Evolutionary conservation across 495 filamentous ascomycete species (phyloP), one percentile per base, ranked within the genome.

Genomic region (Alectoria sarmentosa): DNA sequence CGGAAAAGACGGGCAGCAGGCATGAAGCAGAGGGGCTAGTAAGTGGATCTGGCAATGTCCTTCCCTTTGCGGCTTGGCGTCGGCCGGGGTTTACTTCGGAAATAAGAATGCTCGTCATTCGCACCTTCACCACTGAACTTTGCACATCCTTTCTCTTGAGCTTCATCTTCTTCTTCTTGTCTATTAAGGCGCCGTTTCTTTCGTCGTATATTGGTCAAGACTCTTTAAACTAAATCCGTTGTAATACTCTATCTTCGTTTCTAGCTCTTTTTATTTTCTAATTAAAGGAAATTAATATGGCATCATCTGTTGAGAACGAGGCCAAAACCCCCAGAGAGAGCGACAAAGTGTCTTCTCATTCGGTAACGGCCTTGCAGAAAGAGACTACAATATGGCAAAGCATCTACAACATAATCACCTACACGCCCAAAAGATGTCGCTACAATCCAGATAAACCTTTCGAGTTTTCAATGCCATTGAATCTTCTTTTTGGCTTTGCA

Each of bases 401-500:
- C 0, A 6, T 54, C 11, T 52, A 23, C 36, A 41, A 49, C 0
- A 42, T 60, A 11, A 34, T 65, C 23, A 61, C 39, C 36, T 88
- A 80, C 77, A 82, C 79, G 13, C 86, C 86, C 0, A 72, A 76
- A 36, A 71, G 76, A 63, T 79, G 84, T 60, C 80, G 83, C 62
- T 88, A 84, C 77, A 76, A 87, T 67, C 79, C 81, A 5, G 73
- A 79, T 17, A 69, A 76, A 26, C 83, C 84, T 15, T 81, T 82
- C 17, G 74, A 80, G 38, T 86, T 89, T 68, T 86, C 77, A 37
- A 74, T 86, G 70, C 69, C 71, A 4, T 69, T 88, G 72, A 87
- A 86, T 63, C 69, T 87, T 41, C 75, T 88, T 13, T 89, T 88
- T 72, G 83, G 74, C 13, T 79, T 82, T 64, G 75, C 76, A 1